Evolutionary conservation across 148 eudicot species (phyloP), one percentile per base, ranked within the genome.

Genomic region (Silene conica): DNA sequence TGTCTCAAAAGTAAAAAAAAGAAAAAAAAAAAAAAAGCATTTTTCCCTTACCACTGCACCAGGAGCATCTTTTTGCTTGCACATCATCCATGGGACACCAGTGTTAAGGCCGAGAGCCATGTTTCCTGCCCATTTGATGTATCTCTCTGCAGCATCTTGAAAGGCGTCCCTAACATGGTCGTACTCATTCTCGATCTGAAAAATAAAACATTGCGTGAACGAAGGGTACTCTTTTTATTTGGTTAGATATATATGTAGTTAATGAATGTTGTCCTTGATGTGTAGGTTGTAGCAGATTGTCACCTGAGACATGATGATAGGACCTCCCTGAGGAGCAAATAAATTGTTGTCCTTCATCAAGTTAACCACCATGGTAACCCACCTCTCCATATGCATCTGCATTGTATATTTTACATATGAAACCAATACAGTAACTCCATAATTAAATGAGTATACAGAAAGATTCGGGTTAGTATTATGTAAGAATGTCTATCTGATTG

Each of bases 61-160:
- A n/a, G 98, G 97, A 48, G 98, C 98, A 77, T 92, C 96, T 57
- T 88, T 83, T 80, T 90, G 93, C 87, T 94, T 94, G 86, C 98
- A 94, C 98, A 94, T 94, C 38, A 82, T 77, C 98, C 98, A 94
- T 55, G 98, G 98, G 9, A 88, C 96, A 59, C 91, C 91, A 8
- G 92, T 89, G 14, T 86, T 25, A 10, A 84, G 91, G 12, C 84
- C 87, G 45, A 88, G 79, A 6, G 97, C 93, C 97, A 94, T 89
- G 38, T 65, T 31, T 52, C 87, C 97, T 8, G 96, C 97, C 98
- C 98, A 94, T 22, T n/a, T 67, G 55, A 94, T 89, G 73, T 94
- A 94, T 43, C 78, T 58, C 0, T 77, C 85, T 26, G 96, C 98
- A 16, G 67, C 76, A 19, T 74, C 85, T 21, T 67, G 64, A 21